Evolutionary conservation across 2,329 filamentous ascomycete species (phyloP).

Genomic region (Colletotrichum theobromicola): DNA sequence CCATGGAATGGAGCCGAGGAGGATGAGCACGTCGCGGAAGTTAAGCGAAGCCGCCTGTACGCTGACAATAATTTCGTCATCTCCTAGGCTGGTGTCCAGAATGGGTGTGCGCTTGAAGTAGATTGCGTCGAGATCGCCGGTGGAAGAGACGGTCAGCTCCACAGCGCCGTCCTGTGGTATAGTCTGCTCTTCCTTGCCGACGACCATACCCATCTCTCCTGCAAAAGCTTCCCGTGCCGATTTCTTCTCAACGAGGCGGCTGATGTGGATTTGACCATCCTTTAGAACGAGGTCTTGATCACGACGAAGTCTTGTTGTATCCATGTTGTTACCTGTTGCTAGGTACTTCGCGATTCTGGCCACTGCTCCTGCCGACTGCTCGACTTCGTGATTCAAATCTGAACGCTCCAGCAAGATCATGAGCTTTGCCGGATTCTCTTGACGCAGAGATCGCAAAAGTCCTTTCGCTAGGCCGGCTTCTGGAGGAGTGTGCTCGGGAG

Average conservation of each 20-base stretch:
- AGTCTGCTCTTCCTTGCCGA: not conserved
- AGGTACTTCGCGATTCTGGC: not conserved
- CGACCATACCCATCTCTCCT: not conserved
- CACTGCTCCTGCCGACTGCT: not conserved
- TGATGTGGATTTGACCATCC: not conserved
- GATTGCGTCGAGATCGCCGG: conserved; percentile 28
- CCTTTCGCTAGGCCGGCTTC: not conserved
- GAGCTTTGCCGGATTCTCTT: not conserved
- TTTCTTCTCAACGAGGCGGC: not conserved
- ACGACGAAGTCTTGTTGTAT: not conserved
- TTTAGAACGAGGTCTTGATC: not conserved
- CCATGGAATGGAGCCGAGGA: conserved; percentile 18
- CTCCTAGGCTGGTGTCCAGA: conserved; percentile 1
- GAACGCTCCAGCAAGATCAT: not conserved
- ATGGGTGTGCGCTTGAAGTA: conserved; percentile 25
- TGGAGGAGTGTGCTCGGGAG: not conserved
- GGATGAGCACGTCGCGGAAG: conserved; percentile 24
- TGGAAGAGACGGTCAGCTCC: conserved; percentile 28
- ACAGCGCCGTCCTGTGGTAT: conserved; percentile 13
- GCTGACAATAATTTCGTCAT: conserved; percentile 24
- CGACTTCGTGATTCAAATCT: not conserved
- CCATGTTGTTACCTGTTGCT: not conserved
- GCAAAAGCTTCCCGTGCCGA: not conserved
- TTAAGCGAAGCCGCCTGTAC: conserved; percentile 32
- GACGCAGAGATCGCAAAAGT: not conserved